These are phyloP conservation scores for Coemansia sp. DNA, from an alignment of 192 early-diverging fungal species.

Conservation along the genomic window DNA sequence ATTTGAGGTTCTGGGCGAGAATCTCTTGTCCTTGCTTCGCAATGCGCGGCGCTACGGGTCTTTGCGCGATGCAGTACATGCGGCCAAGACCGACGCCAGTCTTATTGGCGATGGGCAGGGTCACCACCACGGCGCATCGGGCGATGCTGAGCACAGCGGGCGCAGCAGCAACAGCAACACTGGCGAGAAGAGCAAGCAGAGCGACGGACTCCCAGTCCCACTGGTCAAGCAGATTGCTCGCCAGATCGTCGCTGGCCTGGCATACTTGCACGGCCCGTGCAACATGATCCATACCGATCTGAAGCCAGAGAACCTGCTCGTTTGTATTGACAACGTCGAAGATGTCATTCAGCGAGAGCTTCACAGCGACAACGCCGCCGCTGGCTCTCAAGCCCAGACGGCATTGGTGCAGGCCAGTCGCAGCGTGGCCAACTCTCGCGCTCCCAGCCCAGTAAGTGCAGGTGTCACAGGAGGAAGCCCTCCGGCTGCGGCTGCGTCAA, in stretches of 20 bases:
- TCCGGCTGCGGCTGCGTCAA: neutral
- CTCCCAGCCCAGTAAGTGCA: conserved; percentile 38
- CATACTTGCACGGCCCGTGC: conserved; percentile 93
- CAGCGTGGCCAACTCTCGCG: conserved; percentile 54
- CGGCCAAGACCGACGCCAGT: conserved; percentile 24
- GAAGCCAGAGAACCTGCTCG: conserved; percentile 96
- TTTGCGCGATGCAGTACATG: conserved; percentile 30
- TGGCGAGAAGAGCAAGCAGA: conserved; percentile 29
- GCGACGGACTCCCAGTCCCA: conserved; percentile 74
- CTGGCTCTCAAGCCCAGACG: neutral
- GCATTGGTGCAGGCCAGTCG: conserved; percentile 48
- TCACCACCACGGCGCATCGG: neutral
- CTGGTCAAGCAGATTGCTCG: conserved; percentile 90
- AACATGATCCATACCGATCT: conserved; percentile 97
- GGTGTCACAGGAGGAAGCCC: neutral
- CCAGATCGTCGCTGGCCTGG: conserved; percentile 88
- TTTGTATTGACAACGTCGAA: conserved; percentile 88
- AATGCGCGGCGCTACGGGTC: conserved; percentile 50
- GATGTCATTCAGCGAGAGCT: conserved; percentile 64
- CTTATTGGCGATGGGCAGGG: conserved; percentile 25
- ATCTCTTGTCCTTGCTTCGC: conserved; percentile 85
- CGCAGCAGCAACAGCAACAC: conserved; percentile 4
- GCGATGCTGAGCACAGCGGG: conserved; percentile 12
- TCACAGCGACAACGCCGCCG: conserved; percentile 19
- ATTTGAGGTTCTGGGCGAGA: conserved; percentile 97